Base-by-base conservation (phyloP, 2,329 filamentous ascomycete genomes). In the Immersiporthe knoxdaviesiana region DNA sequence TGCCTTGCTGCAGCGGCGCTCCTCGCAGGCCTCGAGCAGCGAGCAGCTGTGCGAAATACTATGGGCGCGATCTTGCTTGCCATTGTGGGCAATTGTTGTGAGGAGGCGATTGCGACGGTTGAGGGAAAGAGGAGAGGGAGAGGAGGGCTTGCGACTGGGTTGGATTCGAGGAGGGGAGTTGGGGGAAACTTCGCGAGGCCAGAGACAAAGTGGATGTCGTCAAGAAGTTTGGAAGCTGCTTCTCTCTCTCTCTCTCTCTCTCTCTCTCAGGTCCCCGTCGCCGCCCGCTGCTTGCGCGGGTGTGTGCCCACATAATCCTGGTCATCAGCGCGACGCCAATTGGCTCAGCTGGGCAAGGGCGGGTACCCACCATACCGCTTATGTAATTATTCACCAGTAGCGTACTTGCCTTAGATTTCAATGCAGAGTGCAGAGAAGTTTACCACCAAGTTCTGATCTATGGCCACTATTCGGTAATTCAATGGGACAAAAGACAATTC, bases 1-100 rank as follows among this genome's bases (percentile, higher is more conserved):
- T 87, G 83, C 77, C 85, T 84, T 75, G 88, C 84, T 76, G 88
- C 35, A 4, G 35, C 35, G 35, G 35, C 83, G 80, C 88, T 87
- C 79, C 88, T 85, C 74, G 86, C 82, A 74, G 61, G 61, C 61
- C 41, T 63, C 8, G 39, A 32, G 39, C 89, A 84, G 78, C 92
- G 88, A 75, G 88, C 83, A 78, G 87, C 88, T 76, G 89, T 88
- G 82, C 92, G 88, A 81, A 93, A 84, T 77, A 92, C 81, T 78
- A 91, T 86, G 62, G 93, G 91, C 71, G 90, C 87, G 78, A 97
- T 83, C 85, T 91, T 95, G 80, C 91, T 94, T 80, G 93, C 92
- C 94, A 97, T 97, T 73, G 74, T 77, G 77, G 76, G 71, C 71
- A 72, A 67, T 21, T n/a, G n/a, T 71, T 73, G 68, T 72, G 73